Conservation (phyloP, 306 rosid genomes). For the Parietaria judaica region DNA sequence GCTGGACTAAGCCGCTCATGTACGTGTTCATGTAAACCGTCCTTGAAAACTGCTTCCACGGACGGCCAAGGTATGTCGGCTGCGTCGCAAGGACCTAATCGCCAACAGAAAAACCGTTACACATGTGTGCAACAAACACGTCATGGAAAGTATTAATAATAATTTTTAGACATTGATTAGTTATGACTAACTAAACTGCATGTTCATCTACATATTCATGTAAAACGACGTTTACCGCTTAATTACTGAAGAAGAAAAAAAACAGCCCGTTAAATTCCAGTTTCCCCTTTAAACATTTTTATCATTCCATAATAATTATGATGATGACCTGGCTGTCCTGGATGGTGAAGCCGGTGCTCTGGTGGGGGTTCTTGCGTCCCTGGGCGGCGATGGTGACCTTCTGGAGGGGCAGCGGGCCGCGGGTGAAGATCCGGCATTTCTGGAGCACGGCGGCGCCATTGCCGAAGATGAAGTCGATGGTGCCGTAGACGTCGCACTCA, state of each 20-base stretch:
- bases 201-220: too few relatives aligned
- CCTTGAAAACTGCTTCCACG: slow-evolving; percentile 69
- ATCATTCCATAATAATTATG: too few relatives aligned
- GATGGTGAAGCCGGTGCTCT: slow-evolving; percentile 65
- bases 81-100: slow-evolving; percentile 56
- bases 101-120: slow-evolving; percentile 11
- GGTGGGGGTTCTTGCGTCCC: slow-evolving; percentile 70
- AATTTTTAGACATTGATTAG: too few relatives aligned
- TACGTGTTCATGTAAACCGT: slow-evolving; percentile 68
- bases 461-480: slow-evolving; percentile 83
- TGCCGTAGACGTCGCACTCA: slow-evolving; percentile 67
- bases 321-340: slow-evolving; percentile 38
- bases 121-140: too few relatives aligned
- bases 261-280: too few relatives aligned
- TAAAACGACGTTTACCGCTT: too few relatives aligned
- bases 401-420: slow-evolving; percentile 63
- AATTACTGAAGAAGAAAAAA: too few relatives aligned
- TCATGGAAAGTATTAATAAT: too few relatives aligned
- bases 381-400: slow-evolving; percentile 83
- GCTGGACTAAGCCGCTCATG: slow-evolving; percentile 66
- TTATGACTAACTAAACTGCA: too few relatives aligned
- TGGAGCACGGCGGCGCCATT: slow-evolving; percentile 77
- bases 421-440: slow-evolving; percentile 63
- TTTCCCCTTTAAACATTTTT: too few relatives aligned
- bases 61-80: slow-evolving; percentile 68